A percentile compares a stretch with the other conserved stretches of the same genome.
These are phyloP conservation scores for Fusarium sp. DNA, from an alignment of 2,329 filamentous ascomycete genomes.

Conservation along the genomic window DNA sequence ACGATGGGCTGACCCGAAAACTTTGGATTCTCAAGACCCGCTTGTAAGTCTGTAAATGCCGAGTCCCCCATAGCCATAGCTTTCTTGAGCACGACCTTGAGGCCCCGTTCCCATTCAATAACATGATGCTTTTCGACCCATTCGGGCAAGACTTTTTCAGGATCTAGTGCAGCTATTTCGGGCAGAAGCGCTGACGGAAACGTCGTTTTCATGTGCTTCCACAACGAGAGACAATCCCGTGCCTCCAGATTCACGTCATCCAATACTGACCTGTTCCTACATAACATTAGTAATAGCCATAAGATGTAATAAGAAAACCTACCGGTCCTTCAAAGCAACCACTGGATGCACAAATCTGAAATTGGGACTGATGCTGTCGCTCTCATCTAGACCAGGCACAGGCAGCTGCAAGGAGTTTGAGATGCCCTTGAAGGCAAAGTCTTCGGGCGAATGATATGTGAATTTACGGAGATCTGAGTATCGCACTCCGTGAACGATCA, in stretches of 20 bases:
- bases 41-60: conserved; percentile 52
- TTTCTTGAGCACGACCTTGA: conserved; percentile 68
- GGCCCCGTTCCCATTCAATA: conserved; percentile 70
- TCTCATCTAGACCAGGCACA: conserved; percentile 60
- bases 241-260: conserved; percentile 77
- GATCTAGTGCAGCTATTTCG: conserved; percentile 58
- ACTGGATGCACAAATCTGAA: conserved; percentile 76
- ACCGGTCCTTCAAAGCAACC: conserved; percentile 69
- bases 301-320: conserved; percentile 17
- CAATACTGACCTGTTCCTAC: conserved; percentile 69
- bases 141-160: conserved; percentile 60
- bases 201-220: conserved; percentile 69
- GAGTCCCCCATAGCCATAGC: conserved; percentile 70
- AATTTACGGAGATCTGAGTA: conserved; percentile 87
- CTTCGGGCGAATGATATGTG: conserved; percentile 66
- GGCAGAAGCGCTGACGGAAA: conserved; percentile 8
- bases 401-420: conserved; percentile 56
- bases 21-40: not conserved
- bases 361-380: conserved; percentile 57
- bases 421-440: conserved; percentile 66
- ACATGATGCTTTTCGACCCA: conserved; percentile 75
- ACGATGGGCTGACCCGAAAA: not conserved
- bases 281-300: conserved; percentile 8
- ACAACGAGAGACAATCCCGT: conserved; percentile 75
- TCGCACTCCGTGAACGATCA: conserved; percentile 75